These are phyloP conservation scores for Chenopodium berlandieri DNA, from an alignment of 148 eudicot genomes.

Conservation along the genomic window DNA sequence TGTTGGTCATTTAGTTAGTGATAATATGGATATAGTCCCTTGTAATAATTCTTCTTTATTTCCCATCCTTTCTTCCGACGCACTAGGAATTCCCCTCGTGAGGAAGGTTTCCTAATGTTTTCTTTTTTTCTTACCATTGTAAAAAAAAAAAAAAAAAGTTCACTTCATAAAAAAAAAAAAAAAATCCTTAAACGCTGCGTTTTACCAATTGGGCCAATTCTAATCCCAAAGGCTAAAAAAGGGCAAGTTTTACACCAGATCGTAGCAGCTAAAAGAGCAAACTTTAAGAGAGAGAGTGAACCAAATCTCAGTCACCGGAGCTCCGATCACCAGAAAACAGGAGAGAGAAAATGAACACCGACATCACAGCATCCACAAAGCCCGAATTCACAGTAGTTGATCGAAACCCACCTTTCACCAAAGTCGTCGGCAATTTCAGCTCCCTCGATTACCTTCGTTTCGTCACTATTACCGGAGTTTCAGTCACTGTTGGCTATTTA, in stretches of 20 bases:
- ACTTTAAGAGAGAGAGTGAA: neutral
- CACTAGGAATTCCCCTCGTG: too few species aligned
- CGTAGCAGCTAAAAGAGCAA: constrained; percentile 5
- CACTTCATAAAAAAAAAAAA: too few species aligned
- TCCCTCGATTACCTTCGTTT: constrained; percentile 85
- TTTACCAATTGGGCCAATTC: neutral
- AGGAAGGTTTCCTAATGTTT: too few species aligned
- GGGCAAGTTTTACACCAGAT: constrained; percentile 3
- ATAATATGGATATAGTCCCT: too few species aligned
- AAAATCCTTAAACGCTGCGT: neutral
- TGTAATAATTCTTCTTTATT: too few species aligned
- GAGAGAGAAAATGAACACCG: constrained; percentile 70
- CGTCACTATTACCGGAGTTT: constrained; percentile 81
- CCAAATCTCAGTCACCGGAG: too few species aligned
- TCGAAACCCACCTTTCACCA: constrained; percentile 93
- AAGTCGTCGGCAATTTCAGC: constrained; percentile 85
- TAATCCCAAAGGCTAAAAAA: neutral
- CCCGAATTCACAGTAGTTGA: constrained; percentile 88
- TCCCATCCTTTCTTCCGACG: too few species aligned
- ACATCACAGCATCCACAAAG: constrained; percentile 82
- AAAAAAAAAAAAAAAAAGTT: too few species aligned
- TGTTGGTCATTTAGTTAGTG: too few species aligned
- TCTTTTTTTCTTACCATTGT: too few species aligned
- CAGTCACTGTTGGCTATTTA: constrained; percentile 89
- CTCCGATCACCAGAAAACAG: neutral